Evolutionary conservation across 2,329 filamentous ascomycete genomes (phyloP).

Genomic region (Dichotomopilus funicola): DNA sequence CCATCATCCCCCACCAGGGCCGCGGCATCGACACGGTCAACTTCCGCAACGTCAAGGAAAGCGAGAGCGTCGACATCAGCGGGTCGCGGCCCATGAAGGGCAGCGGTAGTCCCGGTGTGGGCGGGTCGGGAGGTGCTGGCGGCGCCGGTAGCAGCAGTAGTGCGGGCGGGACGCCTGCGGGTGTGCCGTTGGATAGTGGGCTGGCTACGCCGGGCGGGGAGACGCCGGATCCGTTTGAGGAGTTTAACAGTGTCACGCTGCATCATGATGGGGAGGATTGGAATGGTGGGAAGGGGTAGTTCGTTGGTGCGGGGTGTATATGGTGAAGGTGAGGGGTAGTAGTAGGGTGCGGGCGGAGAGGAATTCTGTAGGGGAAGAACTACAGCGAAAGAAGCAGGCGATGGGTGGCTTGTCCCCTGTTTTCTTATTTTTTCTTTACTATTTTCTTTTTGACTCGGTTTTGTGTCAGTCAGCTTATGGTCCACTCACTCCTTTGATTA

Average conservation of each 20-base stretch:
- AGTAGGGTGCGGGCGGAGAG: no score
- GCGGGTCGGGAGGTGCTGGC: background rate
- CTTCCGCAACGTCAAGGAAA: slow-evolving; percentile 97
- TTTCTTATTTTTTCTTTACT: no score
- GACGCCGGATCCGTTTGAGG: slow-evolving; percentile 80
- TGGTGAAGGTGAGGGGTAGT: no score
- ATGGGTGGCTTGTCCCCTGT: no score
- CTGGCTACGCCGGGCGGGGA: slow-evolving; percentile 80
- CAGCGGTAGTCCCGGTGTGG: background rate
- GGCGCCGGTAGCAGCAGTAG: no score
- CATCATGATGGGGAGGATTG: slow-evolving; percentile 90
- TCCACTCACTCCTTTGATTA: no score
- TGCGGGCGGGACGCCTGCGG: slow-evolving; percentile 29
- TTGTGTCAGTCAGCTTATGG: no score
- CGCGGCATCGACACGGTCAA: slow-evolving; percentile 91
- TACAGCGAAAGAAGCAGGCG: no score
- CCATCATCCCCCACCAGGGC: slow-evolving; percentile 88
- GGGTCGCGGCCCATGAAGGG: slow-evolving; percentile 51
- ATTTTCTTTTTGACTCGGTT: no score
- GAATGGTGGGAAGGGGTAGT: slow-evolving; percentile 19
- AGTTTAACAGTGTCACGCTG: slow-evolving; percentile 96
- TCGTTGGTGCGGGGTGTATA: background rate
- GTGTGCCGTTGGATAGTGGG: slow-evolving; percentile 80
- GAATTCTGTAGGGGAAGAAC: no score
- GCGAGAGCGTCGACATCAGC: slow-evolving; percentile 82